These are phyloP conservation scores for Globisporangium camurandrum DNA, from an alignment of 352 stramenopile genomes.

Conservation along the genomic window DNA sequence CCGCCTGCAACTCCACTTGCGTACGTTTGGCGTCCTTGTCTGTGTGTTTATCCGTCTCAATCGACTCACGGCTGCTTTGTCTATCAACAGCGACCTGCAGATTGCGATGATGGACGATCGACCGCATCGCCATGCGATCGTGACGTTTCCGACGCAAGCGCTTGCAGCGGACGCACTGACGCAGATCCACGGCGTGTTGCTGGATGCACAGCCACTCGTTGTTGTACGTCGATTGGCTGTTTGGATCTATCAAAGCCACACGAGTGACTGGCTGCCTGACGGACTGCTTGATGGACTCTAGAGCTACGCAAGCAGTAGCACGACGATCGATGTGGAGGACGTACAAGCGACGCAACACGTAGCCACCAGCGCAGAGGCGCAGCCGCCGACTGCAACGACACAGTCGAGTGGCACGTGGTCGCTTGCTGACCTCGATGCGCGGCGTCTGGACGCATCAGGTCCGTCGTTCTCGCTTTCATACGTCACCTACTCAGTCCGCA, in stretches of 20 bases:
- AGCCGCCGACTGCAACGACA: no score
- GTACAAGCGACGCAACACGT: neutral
- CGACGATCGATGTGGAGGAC: neutral
- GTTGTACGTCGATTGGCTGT: no score
- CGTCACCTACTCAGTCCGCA: no score
- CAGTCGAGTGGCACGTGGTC: neutral
- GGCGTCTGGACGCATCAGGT: slow-evolving; percentile 9
- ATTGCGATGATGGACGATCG: slow-evolving; percentile 7
- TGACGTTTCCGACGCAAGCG: slow-evolving; percentile 22
- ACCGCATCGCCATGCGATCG: slow-evolving; percentile 2
- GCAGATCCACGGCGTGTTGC: slow-evolving; percentile 36
- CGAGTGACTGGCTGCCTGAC: no score
- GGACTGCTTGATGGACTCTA: neutral
- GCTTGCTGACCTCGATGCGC: slow-evolving; percentile 3
- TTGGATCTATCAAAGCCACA: no score
- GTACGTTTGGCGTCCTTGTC: slow-evolving; percentile 15
- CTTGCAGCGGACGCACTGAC: slow-evolving; percentile 31
- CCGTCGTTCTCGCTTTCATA: no score
- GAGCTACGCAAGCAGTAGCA: no score
- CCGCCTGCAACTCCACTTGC: slow-evolving; percentile 22
- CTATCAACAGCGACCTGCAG: slow-evolving; percentile 3
- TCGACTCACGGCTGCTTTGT: no score
- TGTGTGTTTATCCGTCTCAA: neutral
- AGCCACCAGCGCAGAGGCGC: neutral
- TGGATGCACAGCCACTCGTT: slow-evolving; percentile 36